Conservation (phyloP, 2,329 filamentous ascomycete genomes). For the Colletotrichum australisinense region DNA sequence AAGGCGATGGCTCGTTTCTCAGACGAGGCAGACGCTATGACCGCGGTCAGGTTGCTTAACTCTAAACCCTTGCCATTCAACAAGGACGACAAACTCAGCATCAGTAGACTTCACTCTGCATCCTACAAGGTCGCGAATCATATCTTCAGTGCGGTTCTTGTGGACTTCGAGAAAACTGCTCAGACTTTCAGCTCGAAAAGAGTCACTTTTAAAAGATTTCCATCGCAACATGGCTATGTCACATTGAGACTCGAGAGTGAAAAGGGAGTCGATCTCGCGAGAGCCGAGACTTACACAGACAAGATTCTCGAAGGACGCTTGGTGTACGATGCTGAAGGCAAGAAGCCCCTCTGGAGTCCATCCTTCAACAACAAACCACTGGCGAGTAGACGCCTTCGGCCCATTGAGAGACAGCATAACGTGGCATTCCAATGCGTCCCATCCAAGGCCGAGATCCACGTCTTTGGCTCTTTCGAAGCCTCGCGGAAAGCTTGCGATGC, state of each 20-base stretch:
- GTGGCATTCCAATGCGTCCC: constrained; percentile 45
- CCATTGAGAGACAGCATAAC: constrained; percentile 11
- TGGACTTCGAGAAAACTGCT: constrained; percentile 41
- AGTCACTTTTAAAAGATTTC: constrained; percentile 43
- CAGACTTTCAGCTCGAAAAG: constrained; percentile 45
- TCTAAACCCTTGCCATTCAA: constrained; percentile 45
- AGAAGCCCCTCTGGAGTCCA: constrained; percentile 46
- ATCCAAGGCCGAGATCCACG: constrained; percentile 42
- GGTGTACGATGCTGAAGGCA: constrained; percentile 38
- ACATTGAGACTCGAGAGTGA: constrained; percentile 53
- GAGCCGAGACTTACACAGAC: constrained; percentile 46
- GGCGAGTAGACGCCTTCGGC: not conserved
- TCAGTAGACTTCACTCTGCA: constrained; percentile 49
- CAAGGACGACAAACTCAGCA: constrained; percentile 46
- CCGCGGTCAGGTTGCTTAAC: constrained; percentile 47
- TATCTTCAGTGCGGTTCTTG: constrained; percentile 47
- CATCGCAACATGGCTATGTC: constrained; percentile 41
- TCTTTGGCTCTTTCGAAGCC: constrained; percentile 41
- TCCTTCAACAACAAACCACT: constrained; percentile 37
- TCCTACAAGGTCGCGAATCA: constrained; percentile 50
- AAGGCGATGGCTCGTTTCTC: constrained; percentile 53
- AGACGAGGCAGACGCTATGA: constrained; percentile 49
- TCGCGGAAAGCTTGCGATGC: constrained; percentile 32
- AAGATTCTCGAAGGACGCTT: constrained; percentile 46
- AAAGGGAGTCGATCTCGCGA: constrained; percentile 41